A percentile compares a stretch with the other conserved stretches of the same genome.
These are phyloP conservation scores for Penicillium pulvis DNA, from an alignment of 495 filamentous ascomycete genomes.

Conservation along the genomic window DNA sequence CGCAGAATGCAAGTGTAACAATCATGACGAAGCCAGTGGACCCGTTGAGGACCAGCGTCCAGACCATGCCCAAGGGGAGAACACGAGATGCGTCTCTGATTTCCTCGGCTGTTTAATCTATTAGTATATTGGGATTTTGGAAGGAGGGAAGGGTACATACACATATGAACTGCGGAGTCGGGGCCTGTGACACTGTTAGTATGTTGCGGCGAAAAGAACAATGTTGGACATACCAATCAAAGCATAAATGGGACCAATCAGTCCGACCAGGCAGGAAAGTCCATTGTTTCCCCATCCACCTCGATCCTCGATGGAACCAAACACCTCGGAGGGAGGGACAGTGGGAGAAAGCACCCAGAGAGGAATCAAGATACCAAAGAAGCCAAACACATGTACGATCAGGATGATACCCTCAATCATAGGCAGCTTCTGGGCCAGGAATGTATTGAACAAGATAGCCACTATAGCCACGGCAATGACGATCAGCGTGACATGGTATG, in stretches of 20 bases:
- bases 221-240: conserved; percentile 20
- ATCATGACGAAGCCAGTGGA: conserved; percentile 41
- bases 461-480: conserved; percentile 43
- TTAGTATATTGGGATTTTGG: not conserved
- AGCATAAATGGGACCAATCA: conserved; percentile 36
- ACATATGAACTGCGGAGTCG: conserved; percentile 26
- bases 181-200: not conserved
- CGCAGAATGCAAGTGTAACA: conserved; percentile 42
- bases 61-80: conserved; percentile 43
- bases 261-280: conserved; percentile 27
- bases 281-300: conserved; percentile 44
- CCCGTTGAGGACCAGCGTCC: conserved; percentile 37
- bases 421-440: conserved; percentile 39
- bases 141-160: conserved; percentile 8
- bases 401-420: conserved; percentile 41
- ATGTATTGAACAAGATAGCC: conserved; percentile 44
- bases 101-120: conserved; percentile 41
- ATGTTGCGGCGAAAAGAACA: not conserved
- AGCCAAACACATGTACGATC: conserved; percentile 43
- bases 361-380: conserved; percentile 39
- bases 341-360: conserved; percentile 48
- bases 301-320: conserved; percentile 44
- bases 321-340: conserved; percentile 39
- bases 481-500: conserved; percentile 45
- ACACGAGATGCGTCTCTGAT: conserved; percentile 40